Evolutionary conservation across 768 basidiomycete genomes (phyloP).

Genomic region (Suillus placidus): DNA sequence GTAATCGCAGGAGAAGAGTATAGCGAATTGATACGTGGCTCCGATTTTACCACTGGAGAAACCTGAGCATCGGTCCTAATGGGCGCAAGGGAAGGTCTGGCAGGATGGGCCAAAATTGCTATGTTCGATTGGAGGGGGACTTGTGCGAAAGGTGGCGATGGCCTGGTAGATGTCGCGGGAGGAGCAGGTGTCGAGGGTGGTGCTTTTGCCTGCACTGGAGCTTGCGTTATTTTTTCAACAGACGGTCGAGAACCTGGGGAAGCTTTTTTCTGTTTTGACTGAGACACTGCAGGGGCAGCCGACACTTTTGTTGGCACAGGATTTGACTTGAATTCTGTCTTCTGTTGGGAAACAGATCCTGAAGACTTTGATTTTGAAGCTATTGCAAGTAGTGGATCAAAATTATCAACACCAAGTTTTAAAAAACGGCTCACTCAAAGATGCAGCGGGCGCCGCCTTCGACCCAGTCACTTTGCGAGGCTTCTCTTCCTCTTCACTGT

Average conservation of each 20-base stretch:
- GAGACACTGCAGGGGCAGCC: neutral
- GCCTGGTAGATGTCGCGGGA: neutral
- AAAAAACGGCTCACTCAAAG: conserved; percentile 5
- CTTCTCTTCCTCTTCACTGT: conserved; percentile 26
- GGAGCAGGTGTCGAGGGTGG: conserved; percentile 9
- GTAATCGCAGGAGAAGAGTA: conserved; percentile 15
- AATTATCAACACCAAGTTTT: neutral
- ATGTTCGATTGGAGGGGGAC: neutral
- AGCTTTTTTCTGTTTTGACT: neutral
- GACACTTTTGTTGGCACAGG: neutral
- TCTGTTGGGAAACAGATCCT: neutral
- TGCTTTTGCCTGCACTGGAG: neutral
- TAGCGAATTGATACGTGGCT: conserved; percentile 17
- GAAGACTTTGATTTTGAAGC: conserved; percentile 8
- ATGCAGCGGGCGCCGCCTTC: conserved; percentile 13
- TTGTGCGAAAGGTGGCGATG: neutral
- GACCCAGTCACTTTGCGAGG: conserved; percentile 19
- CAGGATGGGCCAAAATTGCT: neutral
- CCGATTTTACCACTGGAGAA: conserved; percentile 18
- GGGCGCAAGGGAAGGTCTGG: conserved; percentile 1
- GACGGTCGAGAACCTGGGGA: neutral
- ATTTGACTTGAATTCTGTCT: neutral
- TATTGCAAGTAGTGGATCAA: neutral
- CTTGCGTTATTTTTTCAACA: neutral
- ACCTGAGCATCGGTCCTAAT: conserved; percentile 16